Evolutionary conservation across 352 stramenopile species (phyloP).

Genomic region (Globisporangium uncinulatum): DNA sequence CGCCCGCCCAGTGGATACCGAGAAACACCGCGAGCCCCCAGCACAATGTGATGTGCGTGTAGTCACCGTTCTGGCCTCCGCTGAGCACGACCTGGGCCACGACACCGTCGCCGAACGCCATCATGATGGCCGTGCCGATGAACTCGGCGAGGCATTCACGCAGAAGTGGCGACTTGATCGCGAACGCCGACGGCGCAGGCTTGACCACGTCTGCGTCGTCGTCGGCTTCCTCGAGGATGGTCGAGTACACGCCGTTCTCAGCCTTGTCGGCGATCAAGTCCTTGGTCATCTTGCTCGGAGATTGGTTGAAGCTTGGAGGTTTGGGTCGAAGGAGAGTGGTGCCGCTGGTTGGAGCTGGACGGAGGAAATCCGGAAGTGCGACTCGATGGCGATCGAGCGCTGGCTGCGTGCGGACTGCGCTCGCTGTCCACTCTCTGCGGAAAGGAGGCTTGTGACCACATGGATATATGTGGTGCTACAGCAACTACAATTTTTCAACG

Average conservation of each 20-base stretch:
- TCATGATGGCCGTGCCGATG: slow-evolving; percentile 49
- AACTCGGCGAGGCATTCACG: slow-evolving; percentile 64
- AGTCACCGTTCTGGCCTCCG: slow-evolving; percentile 38
- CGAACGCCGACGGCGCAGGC: slow-evolving; percentile 1
- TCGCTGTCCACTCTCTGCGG: no score
- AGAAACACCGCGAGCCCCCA: slow-evolving; percentile 61
- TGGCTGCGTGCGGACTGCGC: no score
- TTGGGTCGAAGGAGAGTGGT: no score
- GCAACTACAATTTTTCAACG: no score
- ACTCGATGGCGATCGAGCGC: not conserved
- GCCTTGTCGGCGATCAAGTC: slow-evolving; percentile 4
- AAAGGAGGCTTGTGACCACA: no score
- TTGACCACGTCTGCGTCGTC: no score
- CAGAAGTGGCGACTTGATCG: slow-evolving; percentile 24
- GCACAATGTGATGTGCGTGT: slow-evolving; percentile 49
- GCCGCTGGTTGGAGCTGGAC: not conserved
- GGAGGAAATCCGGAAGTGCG: not conserved
- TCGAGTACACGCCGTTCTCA: slow-evolving; percentile 2
- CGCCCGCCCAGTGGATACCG: slow-evolving; percentile 42
- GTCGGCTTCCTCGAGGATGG: no score
- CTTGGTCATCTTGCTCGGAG: slow-evolving; percentile 2
- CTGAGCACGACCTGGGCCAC: slow-evolving; percentile 50
- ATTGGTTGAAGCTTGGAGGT: not conserved
- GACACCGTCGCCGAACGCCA: slow-evolving; percentile 57
- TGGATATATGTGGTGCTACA: no score